Percentiles rank a stretch among this genome's conserved stretches.
Evolutionary conservation across 2,329 filamentous ascomycete genomes (phyloP).

Genomic region (Ceratocystis ficicola): DNA sequence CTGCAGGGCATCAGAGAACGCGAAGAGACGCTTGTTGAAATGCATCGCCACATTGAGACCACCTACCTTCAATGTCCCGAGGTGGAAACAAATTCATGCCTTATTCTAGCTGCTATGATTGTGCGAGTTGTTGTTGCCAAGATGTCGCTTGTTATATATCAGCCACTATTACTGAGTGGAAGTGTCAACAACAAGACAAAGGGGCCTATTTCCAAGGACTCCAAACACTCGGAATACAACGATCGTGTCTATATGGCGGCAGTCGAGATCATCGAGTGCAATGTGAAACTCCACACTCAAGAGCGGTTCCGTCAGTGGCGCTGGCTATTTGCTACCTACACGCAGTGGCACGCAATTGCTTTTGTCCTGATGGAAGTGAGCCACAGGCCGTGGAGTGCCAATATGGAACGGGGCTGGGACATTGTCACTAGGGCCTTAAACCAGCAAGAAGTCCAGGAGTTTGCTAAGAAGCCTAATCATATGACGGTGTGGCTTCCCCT

Average conservation of each 20-base stretch:
- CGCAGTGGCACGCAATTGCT: constrained; percentile 41
- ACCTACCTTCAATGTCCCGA: constrained; percentile 43
- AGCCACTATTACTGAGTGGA: constrained; percentile 54
- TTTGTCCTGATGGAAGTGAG: constrained; percentile 38
- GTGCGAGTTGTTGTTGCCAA: constrained; percentile 63
- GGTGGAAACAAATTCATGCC: constrained; percentile 38
- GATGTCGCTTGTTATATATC: constrained; percentile 64
- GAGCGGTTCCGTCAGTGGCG: constrained; percentile 35
- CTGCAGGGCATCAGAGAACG: constrained; percentile 19
- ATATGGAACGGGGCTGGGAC: constrained; percentile 41
- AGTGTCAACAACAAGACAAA: constrained; percentile 41
- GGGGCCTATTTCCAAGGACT: background rate
- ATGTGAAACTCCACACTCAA: constrained; percentile 52
- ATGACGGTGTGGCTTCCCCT: constrained; percentile 43
- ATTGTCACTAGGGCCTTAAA: constrained; percentile 33
- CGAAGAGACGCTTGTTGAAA: constrained; percentile 22
- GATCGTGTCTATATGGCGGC: constrained; percentile 60
- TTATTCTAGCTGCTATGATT: constrained; percentile 57
- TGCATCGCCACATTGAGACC: constrained; percentile 43
- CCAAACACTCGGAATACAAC: constrained; percentile 37
- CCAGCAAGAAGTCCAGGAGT: constrained; percentile 33
- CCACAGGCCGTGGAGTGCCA: constrained; percentile 38
- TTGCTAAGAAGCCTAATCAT: constrained; percentile 36
- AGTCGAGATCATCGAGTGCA: constrained; percentile 61
- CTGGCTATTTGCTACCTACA: constrained; percentile 41